Evolutionary conservation across 1,284 basidiomycete genomes (phyloP), one percentile per base, ranked within the genome.

Genomic region (Ceratobasidium sp.): DNA sequence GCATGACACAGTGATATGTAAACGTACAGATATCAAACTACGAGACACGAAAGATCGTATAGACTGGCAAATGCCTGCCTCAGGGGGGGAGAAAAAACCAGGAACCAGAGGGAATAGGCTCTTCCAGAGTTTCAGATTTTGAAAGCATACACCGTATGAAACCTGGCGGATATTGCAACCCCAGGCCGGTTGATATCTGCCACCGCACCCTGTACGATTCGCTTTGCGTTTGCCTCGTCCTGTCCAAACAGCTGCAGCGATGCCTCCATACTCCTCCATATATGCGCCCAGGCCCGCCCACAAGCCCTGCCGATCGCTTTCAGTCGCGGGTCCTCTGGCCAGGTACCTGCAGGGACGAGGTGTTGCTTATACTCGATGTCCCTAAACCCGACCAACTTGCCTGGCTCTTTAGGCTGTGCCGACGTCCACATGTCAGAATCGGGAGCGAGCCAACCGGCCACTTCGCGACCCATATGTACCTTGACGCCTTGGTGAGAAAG

Each of bases 261-360:
- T n/a, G 14, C 63, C 16, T 65, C 43, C 63, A 65, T 65, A 24
- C 63, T 65, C 29, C 46, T 46, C 49, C 49, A 51, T 11, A 51
- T 51, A 1, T 6, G 1, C 11, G 7, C 11, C 49, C 49, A 51
- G 22, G 6, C 22, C 22, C 11, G 3, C 7, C 22, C 22, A 19
- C 2, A 27, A 7, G n/a, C n/a, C 11, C 49, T 51, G 9, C 49
- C 49, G 2, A 51, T 9, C n/a, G 1, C 22, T 27, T 51, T 51
- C 4, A 11, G 9, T 3, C 9, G 9, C 13, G 22, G 7, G 22
- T 51, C 49, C 22, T 51, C 7, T 24, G 49, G 49, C 49, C 49
- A 51, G 4, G 49, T 51, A 11, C 11, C 11, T 11, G n/a, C 49
- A 51, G 49, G 49, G 11, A 51, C 9, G 1, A 24, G 19, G 22